These are phyloP conservation scores for Exophiala viscosa DNA, from an alignment of 2,329 filamentous ascomycete genomes.

Conservation along the genomic window DNA sequence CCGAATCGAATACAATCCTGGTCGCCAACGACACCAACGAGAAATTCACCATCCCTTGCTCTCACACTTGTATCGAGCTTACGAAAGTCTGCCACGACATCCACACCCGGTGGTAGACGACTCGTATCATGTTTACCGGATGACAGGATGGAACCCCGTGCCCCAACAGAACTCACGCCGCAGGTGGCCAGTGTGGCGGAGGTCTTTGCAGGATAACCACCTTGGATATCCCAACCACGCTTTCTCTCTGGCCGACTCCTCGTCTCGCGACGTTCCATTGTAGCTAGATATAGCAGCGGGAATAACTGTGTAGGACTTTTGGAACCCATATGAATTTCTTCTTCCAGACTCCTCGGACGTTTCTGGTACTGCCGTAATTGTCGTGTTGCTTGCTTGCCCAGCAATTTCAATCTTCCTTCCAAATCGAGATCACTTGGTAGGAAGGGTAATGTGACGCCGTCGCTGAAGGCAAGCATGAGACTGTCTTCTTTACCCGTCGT, in stretches of 20 bases:
- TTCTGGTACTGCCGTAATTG: slow-evolving; percentile 27
- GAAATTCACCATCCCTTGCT: slow-evolving; percentile 25
- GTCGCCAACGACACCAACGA: slow-evolving; percentile 22
- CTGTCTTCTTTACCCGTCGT: slow-evolving; percentile 25
- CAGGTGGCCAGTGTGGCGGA: slow-evolving; percentile 17
- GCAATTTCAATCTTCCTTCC: slow-evolving; percentile 18
- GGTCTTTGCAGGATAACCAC: slow-evolving; percentile 14
- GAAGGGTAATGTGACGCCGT: slow-evolving; percentile 25
- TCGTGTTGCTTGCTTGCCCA: slow-evolving; percentile 24
- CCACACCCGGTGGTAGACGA: background rate
- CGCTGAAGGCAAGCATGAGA: slow-evolving; percentile 27
- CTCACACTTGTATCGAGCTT: slow-evolving; percentile 19
- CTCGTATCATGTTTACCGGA: slow-evolving; percentile 18
- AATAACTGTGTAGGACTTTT: slow-evolving; percentile 22
- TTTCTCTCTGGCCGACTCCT: slow-evolving; percentile 4
- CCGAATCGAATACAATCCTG: slow-evolving; percentile 16
- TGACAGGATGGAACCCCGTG: slow-evolving; percentile 18
- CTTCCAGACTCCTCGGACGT: slow-evolving; percentile 12
- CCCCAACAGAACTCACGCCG: slow-evolving; percentile 26
- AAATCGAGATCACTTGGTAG: slow-evolving; percentile 20
- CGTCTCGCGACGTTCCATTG: slow-evolving; percentile 21
- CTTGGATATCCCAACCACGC: slow-evolving; percentile 21
- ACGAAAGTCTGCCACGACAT: slow-evolving; percentile 21
- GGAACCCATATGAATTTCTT: slow-evolving; percentile 21
- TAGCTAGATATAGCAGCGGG: slow-evolving; percentile 20